Conservation (phyloP, 2,329 filamentous ascomycete genomes). For the Aureobasidium melanogenum region DNA sequence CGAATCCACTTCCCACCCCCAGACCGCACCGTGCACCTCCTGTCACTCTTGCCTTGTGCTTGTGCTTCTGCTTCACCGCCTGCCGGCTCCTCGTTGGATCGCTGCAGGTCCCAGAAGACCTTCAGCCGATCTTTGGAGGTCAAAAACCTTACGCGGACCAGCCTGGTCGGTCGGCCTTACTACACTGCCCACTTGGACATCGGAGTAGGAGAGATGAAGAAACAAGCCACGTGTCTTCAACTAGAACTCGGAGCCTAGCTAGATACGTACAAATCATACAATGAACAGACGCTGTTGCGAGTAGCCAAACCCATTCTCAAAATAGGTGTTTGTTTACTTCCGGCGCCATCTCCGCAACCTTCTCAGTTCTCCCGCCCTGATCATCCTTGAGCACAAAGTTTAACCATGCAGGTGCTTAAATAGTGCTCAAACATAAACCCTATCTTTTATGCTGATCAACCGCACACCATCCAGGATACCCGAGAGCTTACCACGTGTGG, state of each 20-base stretch:
- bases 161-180: background rate
- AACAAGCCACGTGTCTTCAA: background rate
- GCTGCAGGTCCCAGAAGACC: constrained; percentile 4
- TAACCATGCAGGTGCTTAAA: background rate
- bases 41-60: constrained; percentile 1
- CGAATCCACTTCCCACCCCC: constrained; percentile 8
- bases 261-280: background rate
- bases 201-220: background rate
- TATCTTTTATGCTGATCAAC: constrained; percentile 8
- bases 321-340: background rate
- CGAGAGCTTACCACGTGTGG: background rate
- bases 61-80: background rate
- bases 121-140: constrained; percentile 3
- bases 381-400: background rate
- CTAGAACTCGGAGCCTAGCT: background rate
- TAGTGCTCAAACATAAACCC: constrained; percentile 1
- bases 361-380: background rate
- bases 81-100: background rate
- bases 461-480: background rate
- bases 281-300: background rate
- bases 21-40: constrained; percentile 6
- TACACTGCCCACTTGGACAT: background rate
- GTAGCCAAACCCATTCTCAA: background rate
- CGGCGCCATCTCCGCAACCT: background rate
- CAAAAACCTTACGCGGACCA: background rate